Base-by-base conservation (phyloP, 495 filamentous ascomycete species). In the Hypoxylon lenormandii region DNA sequence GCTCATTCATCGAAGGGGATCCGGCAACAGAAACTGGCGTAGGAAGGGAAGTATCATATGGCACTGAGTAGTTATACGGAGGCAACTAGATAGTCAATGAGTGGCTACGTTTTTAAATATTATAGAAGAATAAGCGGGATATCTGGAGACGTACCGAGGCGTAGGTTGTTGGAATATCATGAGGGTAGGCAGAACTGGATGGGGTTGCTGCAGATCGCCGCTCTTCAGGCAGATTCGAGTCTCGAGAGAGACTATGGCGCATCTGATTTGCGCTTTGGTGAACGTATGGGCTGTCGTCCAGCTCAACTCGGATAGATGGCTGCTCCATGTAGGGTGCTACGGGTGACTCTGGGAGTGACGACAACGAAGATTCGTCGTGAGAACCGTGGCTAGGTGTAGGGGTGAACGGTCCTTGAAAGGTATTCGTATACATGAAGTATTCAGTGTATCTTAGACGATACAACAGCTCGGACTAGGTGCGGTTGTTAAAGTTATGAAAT, bases 1-100 rank as follows among this genome's bases (percentile, higher is more conserved):
- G 78, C 53, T 81, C 79, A 55, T 74, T 74, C 53, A 81, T 62
- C 47, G 78, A 78, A 33, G 82, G 82, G 30, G 80, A 83, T 37
- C 75, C 80, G 50, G 79, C 69, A 53, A 75, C 72, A 48, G 82
- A 84, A 0, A 80, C 77, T 4, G 82, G 82, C 5, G 82, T 84
- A 16, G 82, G 73, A 45, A 84, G 76, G n/a, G 76, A 76, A 36
- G 77, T 66, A 57, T 84, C 82, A 63, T 77, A 76, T 33, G 76
- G 59, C 2, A 76, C 78, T 16, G 82, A 76, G 36, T 81, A 80
- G 48, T 53, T 68, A 68, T 74, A 84, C 6, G 80, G 78, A 36
- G 82, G 75, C 11, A 83, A 76, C 64, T 79, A 66, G 12, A 49
- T 18, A 59, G 8, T 49, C 22, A 18, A 67, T 74, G 22, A 76